phyloP scores from a whole-genome alignment of 331 rosid genomes.

The Dryas integrifolia region DNA sequence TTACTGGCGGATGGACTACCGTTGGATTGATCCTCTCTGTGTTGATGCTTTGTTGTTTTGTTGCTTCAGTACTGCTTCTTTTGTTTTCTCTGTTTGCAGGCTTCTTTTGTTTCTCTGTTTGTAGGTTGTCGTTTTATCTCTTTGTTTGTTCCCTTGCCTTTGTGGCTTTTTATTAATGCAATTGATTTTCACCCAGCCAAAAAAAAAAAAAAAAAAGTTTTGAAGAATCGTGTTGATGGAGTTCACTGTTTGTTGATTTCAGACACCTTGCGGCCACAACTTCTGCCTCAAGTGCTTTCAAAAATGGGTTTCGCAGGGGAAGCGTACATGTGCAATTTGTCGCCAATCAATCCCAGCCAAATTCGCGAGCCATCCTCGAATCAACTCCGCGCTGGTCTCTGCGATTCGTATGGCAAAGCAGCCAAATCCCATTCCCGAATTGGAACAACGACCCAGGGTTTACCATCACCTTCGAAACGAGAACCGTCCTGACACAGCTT shows the following conservation, averaged over 20 bases:
- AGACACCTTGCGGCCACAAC: neutral
- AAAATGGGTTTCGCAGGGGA: neutral
- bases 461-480: neutral
- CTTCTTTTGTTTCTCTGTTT: too few species aligned
- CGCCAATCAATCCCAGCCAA: neutral
- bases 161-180: too few species aligned
- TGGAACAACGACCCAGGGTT: neutral
- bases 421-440: neutral
- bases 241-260: neutral
- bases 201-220: too few species aligned
- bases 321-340: neutral
- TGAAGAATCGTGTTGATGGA: neutral
- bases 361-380: neutral
- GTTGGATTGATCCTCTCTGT: too few species aligned
- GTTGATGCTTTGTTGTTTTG: too few species aligned
- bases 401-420: neutral
- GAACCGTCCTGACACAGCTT: neutral
- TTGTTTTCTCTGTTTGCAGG: too few species aligned
- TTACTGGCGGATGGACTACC: too few species aligned
- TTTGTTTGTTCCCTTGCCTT: too few species aligned
- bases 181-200: too few species aligned
- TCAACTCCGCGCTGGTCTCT: neutral
- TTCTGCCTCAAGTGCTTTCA: constrained; percentile 6
- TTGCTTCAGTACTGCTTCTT: too few species aligned
- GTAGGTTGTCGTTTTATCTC: too few species aligned